Base-by-base conservation (phyloP, 768 basidiomycete genomes). In the Crassisporium funariophilum region DNA sequence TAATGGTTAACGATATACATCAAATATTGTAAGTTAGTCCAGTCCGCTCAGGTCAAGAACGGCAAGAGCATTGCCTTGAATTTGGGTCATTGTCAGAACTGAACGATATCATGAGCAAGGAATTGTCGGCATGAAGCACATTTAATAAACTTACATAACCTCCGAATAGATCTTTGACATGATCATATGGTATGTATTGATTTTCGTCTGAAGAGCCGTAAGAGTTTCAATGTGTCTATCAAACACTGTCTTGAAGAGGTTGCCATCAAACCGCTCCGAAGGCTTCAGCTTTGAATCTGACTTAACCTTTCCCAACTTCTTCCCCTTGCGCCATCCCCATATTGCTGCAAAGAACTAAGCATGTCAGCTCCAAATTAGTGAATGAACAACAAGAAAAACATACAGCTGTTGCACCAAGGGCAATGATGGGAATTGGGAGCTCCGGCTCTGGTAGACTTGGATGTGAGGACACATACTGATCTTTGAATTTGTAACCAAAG, bases 401-500 rank as follows among this genome's bases (percentile, higher is more conserved):
- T 29, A 29, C 27, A 29, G 27, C 27, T 29, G 27, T 51, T 4
- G 44, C 50, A 21, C 22, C 39, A 17, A 46, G 33, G 16, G 50
- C 50, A 31, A 51, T 31, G 20, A 51, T 21, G 5, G 44, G 44
- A 35, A 51, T 42, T 5, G 39, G 41, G 21, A 46, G 24, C 43
- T 51, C 44, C 1, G 33, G 33, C 36, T 46, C 50, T 19, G 34
- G 23, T 6, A 25, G 44, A 10, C 17, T 27, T 0, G 44, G 39
- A 24, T 51, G 39, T 1, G 22, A 40, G 2, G 50, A 50, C 4
- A 44, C 10, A 13, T 50, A 50, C 4, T 37, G 12, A 11, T 49
- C 25, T 24, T 43, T 49, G 47, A 43, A 49, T 40, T 43, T 43
- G 22, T 35, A 49, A 13, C 47, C 41, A 21, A 42, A 49, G 13